Percentiles rank a stretch among this genome's conserved stretches.
Evolutionary conservation across 2,329 filamentous ascomycete species (phyloP).

Genomic region (Westerdykella aurantiaca): DNA sequence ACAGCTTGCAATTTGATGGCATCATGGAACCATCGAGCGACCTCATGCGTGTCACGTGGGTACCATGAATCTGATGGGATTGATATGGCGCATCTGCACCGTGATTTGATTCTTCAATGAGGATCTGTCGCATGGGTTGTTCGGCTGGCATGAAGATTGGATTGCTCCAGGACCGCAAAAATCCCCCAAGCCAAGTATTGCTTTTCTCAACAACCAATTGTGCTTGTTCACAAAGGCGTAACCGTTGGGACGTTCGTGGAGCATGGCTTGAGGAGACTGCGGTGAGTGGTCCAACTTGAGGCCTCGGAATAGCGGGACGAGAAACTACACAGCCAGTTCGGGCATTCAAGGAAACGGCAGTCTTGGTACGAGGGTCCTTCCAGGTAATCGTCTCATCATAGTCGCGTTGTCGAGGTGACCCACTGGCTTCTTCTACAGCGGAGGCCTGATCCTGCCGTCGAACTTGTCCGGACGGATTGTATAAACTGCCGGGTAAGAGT

Average conservation of each 20-base stretch:
- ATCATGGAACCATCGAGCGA: slow-evolving; percentile 24
- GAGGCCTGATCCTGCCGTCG: background rate
- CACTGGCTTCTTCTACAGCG: background rate
- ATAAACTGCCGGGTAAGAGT: slow-evolving; percentile 10
- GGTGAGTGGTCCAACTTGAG: too few species aligned
- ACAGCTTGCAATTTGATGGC: slow-evolving; percentile 43
- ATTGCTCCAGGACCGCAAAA: slow-evolving; percentile 66
- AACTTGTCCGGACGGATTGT: background rate
- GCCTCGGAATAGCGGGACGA: background rate
- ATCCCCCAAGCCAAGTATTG: slow-evolving; percentile 52
- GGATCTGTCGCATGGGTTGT: slow-evolving; percentile 38
- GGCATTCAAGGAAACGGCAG: slow-evolving; percentile 48
- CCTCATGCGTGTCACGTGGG: slow-evolving; percentile 10
- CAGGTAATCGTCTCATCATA: slow-evolving; percentile 47
- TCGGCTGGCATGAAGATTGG: slow-evolving; percentile 61
- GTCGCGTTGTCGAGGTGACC: background rate
- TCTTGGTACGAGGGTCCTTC: slow-evolving; percentile 56
- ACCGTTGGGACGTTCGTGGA: background rate
- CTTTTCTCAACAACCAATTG: background rate
- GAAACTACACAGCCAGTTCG: slow-evolving; percentile 48
- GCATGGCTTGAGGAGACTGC: too few species aligned
- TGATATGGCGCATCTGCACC: slow-evolving; percentile 1
- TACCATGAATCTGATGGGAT: slow-evolving; percentile 6
- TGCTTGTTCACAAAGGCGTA: background rate
- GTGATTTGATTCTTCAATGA: slow-evolving; percentile 12